These are phyloP conservation scores for Entonaema liquescens DNA, from an alignment of 495 filamentous ascomycete species.

Conservation along the genomic window DNA sequence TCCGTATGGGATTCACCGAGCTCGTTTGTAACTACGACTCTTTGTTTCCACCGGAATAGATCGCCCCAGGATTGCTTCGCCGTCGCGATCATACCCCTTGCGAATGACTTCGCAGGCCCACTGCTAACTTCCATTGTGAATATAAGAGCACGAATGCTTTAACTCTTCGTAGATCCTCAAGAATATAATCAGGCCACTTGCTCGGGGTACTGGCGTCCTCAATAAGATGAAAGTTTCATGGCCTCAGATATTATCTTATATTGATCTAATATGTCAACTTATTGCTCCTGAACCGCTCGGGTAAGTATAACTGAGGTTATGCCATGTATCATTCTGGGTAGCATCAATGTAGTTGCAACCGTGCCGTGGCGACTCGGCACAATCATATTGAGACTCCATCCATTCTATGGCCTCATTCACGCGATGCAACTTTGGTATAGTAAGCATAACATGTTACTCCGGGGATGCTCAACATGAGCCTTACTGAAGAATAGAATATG, in stretches of 20 bases:
- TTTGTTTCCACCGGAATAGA: constrained; percentile 73
- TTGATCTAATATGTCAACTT: not conserved
- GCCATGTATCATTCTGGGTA: not conserved
- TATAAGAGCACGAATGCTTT: not conserved
- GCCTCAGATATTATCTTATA: not conserved
- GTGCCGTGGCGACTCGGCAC: not conserved
- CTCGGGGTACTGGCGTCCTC: not conserved
- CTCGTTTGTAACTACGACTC: constrained; percentile 68
- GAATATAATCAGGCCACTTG: not conserved
- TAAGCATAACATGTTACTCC: not conserved
- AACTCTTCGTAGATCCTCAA: not conserved
- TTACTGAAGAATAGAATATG: not conserved
- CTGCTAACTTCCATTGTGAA: constrained; percentile 42
- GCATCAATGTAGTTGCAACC: not conserved
- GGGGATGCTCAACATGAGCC: not conserved
- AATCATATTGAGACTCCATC: not conserved
- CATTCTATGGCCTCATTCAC: not conserved
- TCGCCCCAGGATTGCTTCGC: constrained; percentile 68
- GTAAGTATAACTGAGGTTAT: not conserved
- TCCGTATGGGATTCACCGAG: constrained; percentile 63
- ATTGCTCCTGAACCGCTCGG: not conserved
- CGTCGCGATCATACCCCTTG: constrained; percentile 65
- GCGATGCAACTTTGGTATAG: not conserved
- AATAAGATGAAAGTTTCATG: not conserved
- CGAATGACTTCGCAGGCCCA: constrained; percentile 65